Conservation (phyloP, 768 basidiomycete genomes). For the Dentipellis sp. region DNA sequence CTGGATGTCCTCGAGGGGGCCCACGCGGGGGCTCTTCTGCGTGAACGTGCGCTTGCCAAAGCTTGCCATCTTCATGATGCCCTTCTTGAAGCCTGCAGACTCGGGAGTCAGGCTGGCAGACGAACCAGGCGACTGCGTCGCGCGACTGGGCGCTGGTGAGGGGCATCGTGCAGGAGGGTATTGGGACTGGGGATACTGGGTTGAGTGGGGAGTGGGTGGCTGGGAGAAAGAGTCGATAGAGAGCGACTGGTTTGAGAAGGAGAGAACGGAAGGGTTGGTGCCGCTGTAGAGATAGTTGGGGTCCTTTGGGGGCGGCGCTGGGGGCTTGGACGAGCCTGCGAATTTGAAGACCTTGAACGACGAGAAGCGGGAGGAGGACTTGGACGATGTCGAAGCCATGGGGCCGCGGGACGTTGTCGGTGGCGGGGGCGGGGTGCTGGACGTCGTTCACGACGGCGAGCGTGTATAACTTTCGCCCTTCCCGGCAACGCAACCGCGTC, state of each 20-base stretch:
- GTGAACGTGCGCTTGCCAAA: slow-evolving; percentile 9
- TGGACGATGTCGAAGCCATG: slow-evolving; percentile 9
- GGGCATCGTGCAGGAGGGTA: slow-evolving; percentile 1
- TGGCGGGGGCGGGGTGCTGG: not conserved
- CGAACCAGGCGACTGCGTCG: not conserved
- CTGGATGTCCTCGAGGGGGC: not conserved
- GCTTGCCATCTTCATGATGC: slow-evolving; percentile 11
- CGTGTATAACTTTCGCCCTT: not conserved
- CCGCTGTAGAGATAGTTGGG: slow-evolving; percentile 6
- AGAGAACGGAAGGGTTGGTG: slow-evolving; percentile 6
- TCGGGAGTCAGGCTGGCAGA: not conserved
- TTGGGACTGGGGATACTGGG: not conserved
- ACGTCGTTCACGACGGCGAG: not conserved
- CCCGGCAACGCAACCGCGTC: not conserved
- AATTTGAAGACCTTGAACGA: slow-evolving; percentile 14
- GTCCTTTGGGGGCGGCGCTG: slow-evolving; percentile 12
- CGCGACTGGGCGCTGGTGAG: slow-evolving; percentile 10
- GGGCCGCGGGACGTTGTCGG: not conserved
- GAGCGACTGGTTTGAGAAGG: slow-evolving; percentile 8
- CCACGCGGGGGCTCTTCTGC: slow-evolving; percentile 1
- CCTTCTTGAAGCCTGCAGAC: slow-evolving; percentile 1
- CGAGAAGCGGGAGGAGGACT: slow-evolving; percentile 11
- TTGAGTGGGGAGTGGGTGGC: not conserved
- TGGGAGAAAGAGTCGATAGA: slow-evolving; percentile 1
- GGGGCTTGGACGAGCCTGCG: slow-evolving; percentile 5